Percentiles rank a stretch among this genome's conserved stretches.
Evolutionary conservation across 1,284 basidiomycete species (phyloP).

Genomic region (Cryptococcus sp.): DNA sequence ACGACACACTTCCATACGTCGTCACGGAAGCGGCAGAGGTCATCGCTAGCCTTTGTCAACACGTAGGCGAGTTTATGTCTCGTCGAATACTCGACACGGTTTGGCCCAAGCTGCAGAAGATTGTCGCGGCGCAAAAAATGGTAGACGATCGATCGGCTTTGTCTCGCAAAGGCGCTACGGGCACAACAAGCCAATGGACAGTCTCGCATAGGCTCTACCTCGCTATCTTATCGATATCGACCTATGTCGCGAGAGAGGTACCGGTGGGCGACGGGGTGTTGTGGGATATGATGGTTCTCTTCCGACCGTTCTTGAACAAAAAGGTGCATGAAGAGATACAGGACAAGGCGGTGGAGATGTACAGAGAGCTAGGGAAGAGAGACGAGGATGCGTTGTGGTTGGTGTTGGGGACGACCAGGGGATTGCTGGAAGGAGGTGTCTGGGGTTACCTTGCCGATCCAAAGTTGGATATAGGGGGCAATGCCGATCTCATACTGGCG

Average conservation of each 20-base stretch:
- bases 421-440: constrained; percentile 9
- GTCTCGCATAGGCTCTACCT: constrained; percentile 69
- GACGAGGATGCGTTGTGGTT: constrained; percentile 82
- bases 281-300: constrained; percentile 71
- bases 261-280: constrained; percentile 61
- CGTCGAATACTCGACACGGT: constrained; percentile 77
- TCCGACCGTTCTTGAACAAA: constrained; percentile 65
- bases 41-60: constrained; percentile 60
- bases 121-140: constrained; percentile 57
- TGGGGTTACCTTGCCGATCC: constrained; percentile 31
- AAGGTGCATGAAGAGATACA: constrained; percentile 69
- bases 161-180: constrained; percentile 50
- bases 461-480: constrained; percentile 21
- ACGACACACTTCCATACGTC: constrained; percentile 67
- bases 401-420: constrained; percentile 46
- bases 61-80: constrained; percentile 76
- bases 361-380: constrained; percentile 54
- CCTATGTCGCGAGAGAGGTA: constrained; percentile 57
- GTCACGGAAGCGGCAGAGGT: constrained; percentile 65
- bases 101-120: constrained; percentile 69
- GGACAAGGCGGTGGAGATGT: constrained; percentile 59
- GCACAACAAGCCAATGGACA: constrained; percentile 35
- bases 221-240: constrained; percentile 66
- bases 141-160: constrained; percentile 62
- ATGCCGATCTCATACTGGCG: constrained; percentile 13